Base-by-base conservation (phyloP, 106 monocot genomes). In the Dendrobium huoshanense region DNA sequence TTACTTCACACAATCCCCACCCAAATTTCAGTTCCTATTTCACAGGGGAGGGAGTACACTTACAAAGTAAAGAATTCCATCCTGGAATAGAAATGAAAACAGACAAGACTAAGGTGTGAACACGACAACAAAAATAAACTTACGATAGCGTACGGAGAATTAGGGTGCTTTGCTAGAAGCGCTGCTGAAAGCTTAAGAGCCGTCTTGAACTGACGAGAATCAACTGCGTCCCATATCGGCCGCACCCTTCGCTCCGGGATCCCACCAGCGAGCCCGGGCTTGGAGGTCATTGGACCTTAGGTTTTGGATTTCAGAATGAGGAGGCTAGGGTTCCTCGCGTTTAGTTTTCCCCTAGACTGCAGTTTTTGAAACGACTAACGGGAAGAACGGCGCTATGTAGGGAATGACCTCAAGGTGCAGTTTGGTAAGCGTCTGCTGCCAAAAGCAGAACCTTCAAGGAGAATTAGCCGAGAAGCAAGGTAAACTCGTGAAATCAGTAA, bases 201-300 rank as follows among this genome's bases (percentile, higher is more conserved):
- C 20, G 87, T 43, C 88, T 97, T 97, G 81, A 85, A 97, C 92
- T 97, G 96, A 70, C 96, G 92, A 11, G 96, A 97, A 87, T 99
- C 98, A 59, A 99, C 88, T 33, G 98, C 98, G 82, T 98, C 98
- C 98, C 98, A 98, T 81, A 98, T 98, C 55, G 98, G 98, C 56
- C 94, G 87, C 20, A 98, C 98, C 55, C 89, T 85, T 40, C 95
- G 85, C 87, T 95, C 98, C 84, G 98, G 98, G 74, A 99, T 95
- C 45, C 98, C 98, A 2, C 98, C 95, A 49, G 95, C 91, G 81
- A 95, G 73, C 55, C 95, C 98, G 51, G 91, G 88, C 87, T 88
- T 92, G 45, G 95, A 81, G 77, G 98, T 86, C 98, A 99, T 98
- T 44, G 40, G 25, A 10, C 76, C 49, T 59, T 48, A 64, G 51